Conservation (phyloP, 768 basidiomycete species). For the Vararia minispora region DNA sequence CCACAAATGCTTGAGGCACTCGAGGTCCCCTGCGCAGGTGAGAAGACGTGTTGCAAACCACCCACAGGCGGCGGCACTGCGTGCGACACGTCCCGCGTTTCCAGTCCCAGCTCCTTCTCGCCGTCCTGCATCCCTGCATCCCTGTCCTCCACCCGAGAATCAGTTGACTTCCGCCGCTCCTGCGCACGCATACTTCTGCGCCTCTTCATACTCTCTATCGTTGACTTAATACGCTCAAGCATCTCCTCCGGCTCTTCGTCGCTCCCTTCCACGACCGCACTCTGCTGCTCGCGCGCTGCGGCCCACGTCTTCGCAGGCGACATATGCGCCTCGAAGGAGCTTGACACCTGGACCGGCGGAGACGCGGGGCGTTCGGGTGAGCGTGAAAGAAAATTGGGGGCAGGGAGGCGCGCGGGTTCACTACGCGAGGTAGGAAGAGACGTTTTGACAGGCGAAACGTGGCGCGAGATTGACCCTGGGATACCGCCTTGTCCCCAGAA, state of each 20-base stretch:
- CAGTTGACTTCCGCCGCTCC: constrained; percentile 15
- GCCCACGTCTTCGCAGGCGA: constrained; percentile 9
- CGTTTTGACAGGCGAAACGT: constrained; percentile 18
- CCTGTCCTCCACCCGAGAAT: constrained; percentile 8
- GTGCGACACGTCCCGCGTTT: constrained; percentile 38
- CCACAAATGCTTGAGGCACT: too few species aligned
- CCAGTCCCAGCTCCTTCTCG: constrained; percentile 23
- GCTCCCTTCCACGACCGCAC: constrained; percentile 13
- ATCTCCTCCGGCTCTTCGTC: constrained; percentile 25
- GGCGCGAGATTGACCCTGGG: constrained; percentile 41
- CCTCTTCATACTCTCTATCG: constrained; percentile 26
- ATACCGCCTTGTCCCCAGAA: constrained; percentile 43
- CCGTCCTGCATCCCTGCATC: constrained; percentile 8
- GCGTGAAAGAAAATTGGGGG: constrained; percentile 4
- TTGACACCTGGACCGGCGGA: neutral
- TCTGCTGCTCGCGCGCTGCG: too few species aligned
- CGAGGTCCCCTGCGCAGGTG: too few species aligned
- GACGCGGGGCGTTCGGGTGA: too few species aligned
- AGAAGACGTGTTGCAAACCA: too few species aligned
- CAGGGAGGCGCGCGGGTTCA: constrained; percentile 15
- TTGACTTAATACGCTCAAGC: constrained; percentile 26
- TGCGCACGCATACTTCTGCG: constrained; percentile 20
- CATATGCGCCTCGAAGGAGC: too few species aligned
- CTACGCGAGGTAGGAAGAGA: too few species aligned
- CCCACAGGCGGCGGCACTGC: too few species aligned